Percentiles rank a stretch among this genome's conserved stretches.
phyloP scores from a whole-genome alignment of 257 asterid species.

The Solanum pennellii region DNA sequence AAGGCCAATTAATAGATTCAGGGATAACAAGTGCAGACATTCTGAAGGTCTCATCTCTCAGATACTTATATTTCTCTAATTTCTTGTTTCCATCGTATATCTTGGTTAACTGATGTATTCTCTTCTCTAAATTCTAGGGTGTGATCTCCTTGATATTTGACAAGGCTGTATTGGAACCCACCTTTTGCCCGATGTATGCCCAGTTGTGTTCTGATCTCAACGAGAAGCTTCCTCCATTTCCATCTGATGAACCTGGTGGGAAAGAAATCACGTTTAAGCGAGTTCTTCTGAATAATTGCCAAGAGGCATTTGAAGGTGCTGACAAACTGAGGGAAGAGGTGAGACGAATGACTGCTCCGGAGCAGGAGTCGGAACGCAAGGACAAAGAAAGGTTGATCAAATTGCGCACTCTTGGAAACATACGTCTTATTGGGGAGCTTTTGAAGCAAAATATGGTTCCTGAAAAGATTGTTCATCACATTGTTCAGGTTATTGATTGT shows the following conservation, averaged over 20 bases:
- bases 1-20: constrained; percentile 3
- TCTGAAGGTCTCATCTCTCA: neutral
- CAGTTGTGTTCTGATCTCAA: constrained; percentile 79
- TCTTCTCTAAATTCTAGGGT: neutral
- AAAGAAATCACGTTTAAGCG: constrained; percentile 86
- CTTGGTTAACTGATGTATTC: neutral
- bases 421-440: constrained; percentile 95
- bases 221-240: constrained; percentile 75
- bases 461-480: constrained; percentile 90
- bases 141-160: constrained; percentile 9
- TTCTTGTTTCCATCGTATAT: neutral
- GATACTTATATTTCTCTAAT: neutral
- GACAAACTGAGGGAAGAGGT: constrained; percentile 70
- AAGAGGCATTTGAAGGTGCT: constrained; percentile 91
- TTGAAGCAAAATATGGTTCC: constrained; percentile 97
- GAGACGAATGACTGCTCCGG: constrained; percentile 80
- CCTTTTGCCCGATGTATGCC: constrained; percentile 8
- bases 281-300: constrained; percentile 75
- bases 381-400: constrained; percentile 82
- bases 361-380: constrained; percentile 66
- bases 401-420: constrained; percentile 92
- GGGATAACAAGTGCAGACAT: constrained; percentile 15
- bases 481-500: constrained; percentile 57
- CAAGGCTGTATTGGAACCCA: constrained; percentile 11
- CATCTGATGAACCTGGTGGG: constrained; percentile 91